phyloP scores from a whole-genome alignment of 257 asterid genomes.

The Anisodus acutangulus region DNA sequence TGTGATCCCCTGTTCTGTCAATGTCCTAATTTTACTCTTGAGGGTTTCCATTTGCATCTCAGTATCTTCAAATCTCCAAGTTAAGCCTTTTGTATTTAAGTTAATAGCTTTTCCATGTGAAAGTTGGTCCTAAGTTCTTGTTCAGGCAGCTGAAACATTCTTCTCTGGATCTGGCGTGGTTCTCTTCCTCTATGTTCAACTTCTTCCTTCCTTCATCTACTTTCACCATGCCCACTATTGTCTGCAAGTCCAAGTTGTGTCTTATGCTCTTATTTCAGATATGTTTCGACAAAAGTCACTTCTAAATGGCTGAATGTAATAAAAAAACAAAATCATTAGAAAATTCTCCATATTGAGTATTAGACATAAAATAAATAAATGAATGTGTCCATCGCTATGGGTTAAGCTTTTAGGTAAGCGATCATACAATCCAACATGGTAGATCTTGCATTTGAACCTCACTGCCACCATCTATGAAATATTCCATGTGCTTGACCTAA shows the following conservation, averaged over 20 bases:
- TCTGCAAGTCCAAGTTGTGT: neutral
- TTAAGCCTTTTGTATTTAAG: neutral
- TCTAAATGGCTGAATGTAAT: neutral
- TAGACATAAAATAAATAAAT: neutral
- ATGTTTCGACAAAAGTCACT: neutral
- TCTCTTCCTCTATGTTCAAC: neutral
- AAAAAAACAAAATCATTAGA: neutral
- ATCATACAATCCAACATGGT: neutral
- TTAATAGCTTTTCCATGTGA: neutral
- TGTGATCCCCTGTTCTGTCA: neutral
- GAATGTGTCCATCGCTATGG: neutral
- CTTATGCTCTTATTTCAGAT: neutral
- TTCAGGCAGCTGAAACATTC: neutral
- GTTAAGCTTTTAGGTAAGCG: neutral
- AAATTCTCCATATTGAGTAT: neutral
- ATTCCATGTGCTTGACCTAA: neutral
- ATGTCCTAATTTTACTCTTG: neutral
- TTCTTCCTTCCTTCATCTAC: neutral
- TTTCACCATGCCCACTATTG: neutral
- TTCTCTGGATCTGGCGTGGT: neutral
- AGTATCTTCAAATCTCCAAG: neutral
- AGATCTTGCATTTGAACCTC: neutral
- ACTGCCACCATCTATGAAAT: neutral
- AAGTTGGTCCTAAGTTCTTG: neutral
- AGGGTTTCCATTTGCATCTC: neutral